phyloP scores from a whole-genome alignment of 192 early-diverging fungal genomes.

The Pecoramyces ruminantium region DNA sequence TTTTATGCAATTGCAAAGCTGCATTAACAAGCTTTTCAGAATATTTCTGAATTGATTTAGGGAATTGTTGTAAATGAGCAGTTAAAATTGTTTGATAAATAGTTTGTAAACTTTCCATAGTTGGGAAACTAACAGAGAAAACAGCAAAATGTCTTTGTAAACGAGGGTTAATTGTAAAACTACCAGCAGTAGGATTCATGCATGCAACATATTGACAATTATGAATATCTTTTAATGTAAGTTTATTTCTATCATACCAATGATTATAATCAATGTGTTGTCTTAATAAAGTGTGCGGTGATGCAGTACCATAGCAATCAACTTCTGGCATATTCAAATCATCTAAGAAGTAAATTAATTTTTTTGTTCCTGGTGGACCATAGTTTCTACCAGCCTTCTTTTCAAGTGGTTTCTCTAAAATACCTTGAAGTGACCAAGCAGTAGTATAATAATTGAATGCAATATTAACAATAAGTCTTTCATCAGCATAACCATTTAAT shows the following conservation, averaged over 20 bases:
- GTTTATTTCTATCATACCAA: conserved; percentile 43
- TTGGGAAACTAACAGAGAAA: conserved; percentile 45
- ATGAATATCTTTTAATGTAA: conserved; percentile 51
- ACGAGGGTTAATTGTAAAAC: conserved; percentile 34
- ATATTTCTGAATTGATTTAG: conserved; percentile 27
- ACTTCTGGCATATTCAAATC: conserved; percentile 55
- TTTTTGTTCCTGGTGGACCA: conserved; percentile 41
- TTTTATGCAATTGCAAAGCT: conserved; percentile 33
- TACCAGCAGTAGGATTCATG: conserved; percentile 50
- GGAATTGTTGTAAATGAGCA: conserved; percentile 35
- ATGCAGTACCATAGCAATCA: conserved; percentile 47
- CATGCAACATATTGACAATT: conserved; percentile 50
- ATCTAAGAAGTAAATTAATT: conserved; percentile 48
- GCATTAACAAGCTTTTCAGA: conserved; percentile 34
- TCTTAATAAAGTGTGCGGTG: conserved; percentile 36
- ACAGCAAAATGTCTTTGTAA: conserved; percentile 43
- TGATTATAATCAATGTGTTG: conserved; percentile 44
- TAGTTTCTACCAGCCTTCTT: conserved; percentile 50
- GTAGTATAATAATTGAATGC: conserved; percentile 53
- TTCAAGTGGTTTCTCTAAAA: conserved; percentile 45
- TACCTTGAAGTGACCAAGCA: conserved; percentile 32
- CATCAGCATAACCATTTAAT: conserved; percentile 27
- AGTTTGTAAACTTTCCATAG: conserved; percentile 29
- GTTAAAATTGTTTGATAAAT: conserved; percentile 37
- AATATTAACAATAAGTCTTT: conserved; percentile 40